These are phyloP conservation scores for Fraxinus baroniana DNA, from an alignment of 305 asterid genomes.

Conservation along the genomic window DNA sequence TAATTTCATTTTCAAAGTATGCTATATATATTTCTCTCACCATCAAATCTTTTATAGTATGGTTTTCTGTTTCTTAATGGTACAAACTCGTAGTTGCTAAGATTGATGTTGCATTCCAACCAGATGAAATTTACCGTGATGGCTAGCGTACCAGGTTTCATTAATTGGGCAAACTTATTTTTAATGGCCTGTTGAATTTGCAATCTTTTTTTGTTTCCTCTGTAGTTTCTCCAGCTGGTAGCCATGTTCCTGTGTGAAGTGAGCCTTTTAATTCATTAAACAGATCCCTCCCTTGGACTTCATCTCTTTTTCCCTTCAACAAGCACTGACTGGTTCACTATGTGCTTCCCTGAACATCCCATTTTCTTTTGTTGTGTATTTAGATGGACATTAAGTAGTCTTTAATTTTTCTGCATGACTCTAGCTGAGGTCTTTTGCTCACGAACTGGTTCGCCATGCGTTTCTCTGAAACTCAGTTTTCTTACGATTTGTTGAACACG, in stretches of 20 bases:
- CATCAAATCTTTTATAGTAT: neutral
- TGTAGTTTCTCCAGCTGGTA: neutral
- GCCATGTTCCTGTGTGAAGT: neutral
- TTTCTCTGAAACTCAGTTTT: neutral
- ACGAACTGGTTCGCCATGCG: neutral
- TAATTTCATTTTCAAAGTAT: neutral
- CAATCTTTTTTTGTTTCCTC: neutral
- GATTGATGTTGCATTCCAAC: neutral
- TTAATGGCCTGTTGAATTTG: neutral
- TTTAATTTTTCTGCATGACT: neutral
- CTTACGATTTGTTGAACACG: neutral
- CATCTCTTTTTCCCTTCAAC: neutral
- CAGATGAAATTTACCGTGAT: neutral
- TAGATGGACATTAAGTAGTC: neutral
- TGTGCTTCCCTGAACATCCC: neutral
- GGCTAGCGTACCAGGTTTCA: neutral
- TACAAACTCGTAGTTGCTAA: neutral
- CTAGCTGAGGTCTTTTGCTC: neutral
- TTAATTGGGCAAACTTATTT: neutral
- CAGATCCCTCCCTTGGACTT: neutral
- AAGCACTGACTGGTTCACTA: neutral
- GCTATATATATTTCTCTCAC: neutral
- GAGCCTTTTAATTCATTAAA: neutral
- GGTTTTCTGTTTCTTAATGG: neutral
- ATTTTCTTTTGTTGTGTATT: neutral